Evolutionary conservation across 352 stramenopile species (phyloP), one percentile per base, ranked within the genome.

Genomic region (Globisporangium spinosum): DNA sequence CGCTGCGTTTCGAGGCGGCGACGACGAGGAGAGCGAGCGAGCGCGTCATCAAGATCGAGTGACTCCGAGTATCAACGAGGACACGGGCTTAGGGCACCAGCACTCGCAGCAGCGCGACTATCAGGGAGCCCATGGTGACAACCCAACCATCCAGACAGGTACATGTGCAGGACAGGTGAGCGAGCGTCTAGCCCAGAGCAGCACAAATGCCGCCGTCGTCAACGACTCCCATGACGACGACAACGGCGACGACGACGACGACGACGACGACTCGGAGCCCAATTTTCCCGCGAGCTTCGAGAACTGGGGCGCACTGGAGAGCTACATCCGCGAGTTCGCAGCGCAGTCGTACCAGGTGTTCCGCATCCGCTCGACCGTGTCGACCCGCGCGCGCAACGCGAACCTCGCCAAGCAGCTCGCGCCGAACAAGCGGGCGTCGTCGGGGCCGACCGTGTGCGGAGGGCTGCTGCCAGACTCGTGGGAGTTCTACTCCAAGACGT

Each of bases 321-420:
- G 29, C 29, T 61, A 61, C 56, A 45, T 61, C 29, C 56, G 35
- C 17, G 56, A 61, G 56, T 61, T 61, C 56, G 35, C 32, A 32
- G 56, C 32, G 32, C 56, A 61, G 29, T 61, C 56, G 56, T 61
- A 61, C 7, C 56, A 61, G 20, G 35, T 61, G 6, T 61, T 61
- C 8, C 29, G 56, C 29, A 45, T 61, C 17, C 56, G 56, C 56
- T 47, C 56, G 56, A 47, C 56, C 2, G 56, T 61, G 10, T 45
- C 56, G 15, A 34, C 43, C 3, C 32, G 35, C 17, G 29, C 29
- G 56, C 56, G 56, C 7, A 61, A 61, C 32, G 56, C 32, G 32
- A 40, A 45, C 32, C 8, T 61, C 32, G 56, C 20, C 20, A 40
- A 45, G 15, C 8, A 47, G 17, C 29, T 45, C 7, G 20, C 25